Percentiles rank a stretch among this genome's conserved stretches.
These are phyloP conservation scores for Claviceps sp. DNA, from an alignment of 2,329 filamentous ascomycete genomes.

Conservation along the genomic window DNA sequence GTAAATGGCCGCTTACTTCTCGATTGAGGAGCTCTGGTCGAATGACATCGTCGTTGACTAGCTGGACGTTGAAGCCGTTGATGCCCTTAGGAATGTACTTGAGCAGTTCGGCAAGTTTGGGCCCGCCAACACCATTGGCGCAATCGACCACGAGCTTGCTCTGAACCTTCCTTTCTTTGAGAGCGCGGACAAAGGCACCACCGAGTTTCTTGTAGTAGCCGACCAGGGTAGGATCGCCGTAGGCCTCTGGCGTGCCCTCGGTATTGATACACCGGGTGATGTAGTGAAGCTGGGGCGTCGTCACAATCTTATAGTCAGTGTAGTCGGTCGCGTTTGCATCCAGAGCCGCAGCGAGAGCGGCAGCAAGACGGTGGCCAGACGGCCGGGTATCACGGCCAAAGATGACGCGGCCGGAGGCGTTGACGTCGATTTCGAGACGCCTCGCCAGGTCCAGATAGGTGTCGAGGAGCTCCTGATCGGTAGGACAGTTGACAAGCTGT, in stretches of 20 bases:
- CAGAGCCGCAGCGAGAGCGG: slow-evolving; percentile 66
- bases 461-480: slow-evolving; percentile 60
- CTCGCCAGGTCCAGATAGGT: slow-evolving; percentile 65
- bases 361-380: slow-evolving; percentile 72
- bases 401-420: slow-evolving; percentile 62
- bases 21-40: slow-evolving; percentile 81
- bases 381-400: slow-evolving; percentile 88
- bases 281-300: slow-evolving; percentile 97
- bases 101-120: slow-evolving; percentile 75
- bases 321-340: slow-evolving; percentile 61
- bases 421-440: slow-evolving; percentile 62
- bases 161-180: slow-evolving; percentile 60
- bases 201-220: slow-evolving; percentile 93
- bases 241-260: slow-evolving; percentile 70
- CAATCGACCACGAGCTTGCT: slow-evolving; percentile 80
- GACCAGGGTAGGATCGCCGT: slow-evolving; percentile 76
- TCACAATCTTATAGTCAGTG: slow-evolving; percentile 80
- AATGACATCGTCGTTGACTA: slow-evolving; percentile 87
- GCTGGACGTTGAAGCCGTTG: slow-evolving; percentile 63
- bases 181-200: slow-evolving; percentile 70
- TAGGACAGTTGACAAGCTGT: slow-evolving; percentile 70
- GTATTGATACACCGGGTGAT: slow-evolving; percentile 91
- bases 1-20: slow-evolving; percentile 44
- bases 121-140: slow-evolving; percentile 91
- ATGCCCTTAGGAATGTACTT: slow-evolving; percentile 64